Conservation (phyloP, 768 basidiomycete species). For the Podaxis sp. region DNA sequence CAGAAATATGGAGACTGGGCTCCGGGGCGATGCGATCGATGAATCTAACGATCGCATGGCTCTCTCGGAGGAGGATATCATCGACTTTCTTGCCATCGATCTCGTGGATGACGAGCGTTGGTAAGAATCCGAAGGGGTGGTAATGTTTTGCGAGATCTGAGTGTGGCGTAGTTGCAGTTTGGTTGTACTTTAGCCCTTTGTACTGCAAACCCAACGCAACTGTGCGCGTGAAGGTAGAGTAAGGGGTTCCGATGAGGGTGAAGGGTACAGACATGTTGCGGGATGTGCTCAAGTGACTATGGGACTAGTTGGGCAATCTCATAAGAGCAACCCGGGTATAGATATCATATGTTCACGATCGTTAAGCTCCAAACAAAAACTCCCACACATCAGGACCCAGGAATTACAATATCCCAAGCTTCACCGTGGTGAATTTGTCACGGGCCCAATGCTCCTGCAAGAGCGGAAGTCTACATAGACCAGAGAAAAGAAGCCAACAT, state of each 20-base stretch:
- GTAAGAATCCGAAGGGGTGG: conserved; percentile 32
- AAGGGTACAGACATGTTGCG: conserved; percentile 14
- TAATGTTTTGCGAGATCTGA: conserved; percentile 19
- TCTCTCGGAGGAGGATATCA: conserved; percentile 27
- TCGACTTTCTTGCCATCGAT: conserved; percentile 20
- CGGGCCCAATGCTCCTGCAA: too few species aligned
- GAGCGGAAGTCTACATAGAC: neutral
- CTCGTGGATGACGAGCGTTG: conserved; percentile 28
- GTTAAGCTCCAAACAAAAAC: neutral
- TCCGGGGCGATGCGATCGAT: conserved; percentile 28
- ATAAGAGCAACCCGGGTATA: neutral
- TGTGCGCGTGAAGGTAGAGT: conserved; percentile 34
- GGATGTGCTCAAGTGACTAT: neutral
- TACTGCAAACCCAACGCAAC: conserved; percentile 29
- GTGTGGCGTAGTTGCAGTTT: conserved; percentile 23
- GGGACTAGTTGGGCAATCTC: neutral
- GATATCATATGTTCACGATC: neutral
- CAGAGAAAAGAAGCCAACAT: conserved; percentile 4
- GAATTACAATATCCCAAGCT: neutral
- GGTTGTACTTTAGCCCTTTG: conserved; percentile 26
- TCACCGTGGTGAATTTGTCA: too few species aligned
- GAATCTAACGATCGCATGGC: conserved; percentile 31
- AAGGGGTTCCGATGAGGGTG: conserved; percentile 31
- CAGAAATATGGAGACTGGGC: conserved; percentile 24
- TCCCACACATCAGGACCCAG: neutral